Base-by-base conservation (phyloP, 495 filamentous ascomycete genomes). In the Penicillium dipodomyicola region DNA sequence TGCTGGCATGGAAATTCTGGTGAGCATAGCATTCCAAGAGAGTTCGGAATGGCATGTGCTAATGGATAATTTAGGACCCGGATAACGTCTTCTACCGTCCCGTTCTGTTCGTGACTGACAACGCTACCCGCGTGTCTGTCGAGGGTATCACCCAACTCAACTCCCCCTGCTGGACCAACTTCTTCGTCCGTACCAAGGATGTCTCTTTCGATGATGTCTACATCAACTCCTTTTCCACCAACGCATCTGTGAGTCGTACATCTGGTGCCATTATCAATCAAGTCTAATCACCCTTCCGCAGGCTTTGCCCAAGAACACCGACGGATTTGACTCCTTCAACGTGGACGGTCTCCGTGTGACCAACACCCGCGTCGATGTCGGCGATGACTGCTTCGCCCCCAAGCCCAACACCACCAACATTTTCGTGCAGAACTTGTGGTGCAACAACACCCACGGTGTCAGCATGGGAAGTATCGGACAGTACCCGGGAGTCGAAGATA, bases 141-240 rank as follows among this genome's bases (percentile, higher is more conserved):
- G 74, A 80, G 49, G 80, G 82, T 19, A 81, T 83, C 58, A 81
- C 77, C 5, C 69, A 82, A 57, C 73, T 81, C 52, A 81, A 82
- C 65, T 83, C 80, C 4, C 80, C 82, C 0, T 83, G 80, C 67
- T 84, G 82, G 81, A 82, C 77, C 7, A 84, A 79, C 57, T 84
- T 84, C 54, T 74, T 84, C 27, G 75, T 84, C 9, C 71, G 73
- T 10, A 79, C 76, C 57, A 79, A 80, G 40, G 74, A 80, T 46
- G 64, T 84, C 47, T 76, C 73, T 20, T 78, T 83, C 41, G 72
- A 78, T 42, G 67, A 82, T 61, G 77, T 84, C 0, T 74, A 66
- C 17, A 80, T 82, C 65, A 78, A 82, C 47, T 77, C 82, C 0
- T 73, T 66, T 48, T 83, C 82, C 9, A 79, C 75, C 42, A 84